Evolutionary conservation across 1,284 basidiomycete genomes (phyloP), one percentile per base, ranked within the genome.

Genomic region (Pholiota adiposa): DNA sequence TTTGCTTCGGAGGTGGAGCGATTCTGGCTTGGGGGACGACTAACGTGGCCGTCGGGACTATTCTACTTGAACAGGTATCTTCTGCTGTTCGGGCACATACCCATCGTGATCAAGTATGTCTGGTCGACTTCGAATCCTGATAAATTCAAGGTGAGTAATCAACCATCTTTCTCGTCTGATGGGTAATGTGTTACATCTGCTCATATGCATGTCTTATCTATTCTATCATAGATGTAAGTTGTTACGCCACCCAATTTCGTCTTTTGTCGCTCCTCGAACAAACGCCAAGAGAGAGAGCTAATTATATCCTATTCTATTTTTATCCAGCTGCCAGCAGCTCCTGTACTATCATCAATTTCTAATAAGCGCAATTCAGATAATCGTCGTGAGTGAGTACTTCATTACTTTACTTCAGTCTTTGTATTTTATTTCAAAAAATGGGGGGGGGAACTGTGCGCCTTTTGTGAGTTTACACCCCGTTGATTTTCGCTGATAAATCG

Each of bases 31-130:
- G 46, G 52, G 18, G 53, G 49, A 14, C 51, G 54, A 5, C 56
- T 76, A 33, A 74, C 67, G 12, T 77, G 73, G 71, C 72, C 69
- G 3, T 69, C 75, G 3, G 53, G 67, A 6, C 56, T 79, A 0
- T 81, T 80, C 67, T 77, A 76, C 59, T 29, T 76, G 21, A 77
- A 77, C 55, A 76, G 80, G 9, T 81, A 82, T 54, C 49, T 75
- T 18, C 66, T 71, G 6, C 53, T 81, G 16, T 50, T 78, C 12
- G 78, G 77, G 7, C 75, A 79, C 50, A 58, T 78, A 7, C 79
- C 79, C 0, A 64, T 79, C 8, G 59, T 79, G 23, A 60, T 74
- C 8, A 69, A 77, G 41, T 70, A 63, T 40, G 73, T 74, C 52
- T 73, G 72, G 67, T 61, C 62, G 11, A 67, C 69, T 6, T 58